Base-by-base conservation (phyloP, 371 early-diverging fungal species). In the Actinomortierella ambigua region DNA sequence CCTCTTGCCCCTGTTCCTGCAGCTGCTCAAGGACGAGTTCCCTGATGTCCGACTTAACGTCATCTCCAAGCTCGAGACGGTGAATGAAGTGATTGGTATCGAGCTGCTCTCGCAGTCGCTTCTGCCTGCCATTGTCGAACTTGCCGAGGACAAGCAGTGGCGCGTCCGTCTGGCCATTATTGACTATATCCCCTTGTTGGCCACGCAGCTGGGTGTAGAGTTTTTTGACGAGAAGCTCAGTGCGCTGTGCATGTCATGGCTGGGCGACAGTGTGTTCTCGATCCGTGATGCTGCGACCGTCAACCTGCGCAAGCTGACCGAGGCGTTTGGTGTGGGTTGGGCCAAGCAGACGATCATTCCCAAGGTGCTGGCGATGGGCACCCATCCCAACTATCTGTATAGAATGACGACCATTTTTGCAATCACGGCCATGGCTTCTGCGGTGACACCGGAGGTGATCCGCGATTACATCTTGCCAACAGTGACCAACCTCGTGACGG, bases 121-220 rank as follows among this genome's bases (percentile, higher is more conserved):
- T 47, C 82, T 99, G 46, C 98, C 98, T 11, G 99, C 99, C 1
- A 98, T 99, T 68, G 93, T 98, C 26, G 97, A 97, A 69, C 83
- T 99, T 44, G 96, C 98, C 44, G 96, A 99, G 80, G 99, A 99
- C 78, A 97, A 97, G 83, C 97, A 97, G 73, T 99, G 99, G 99
- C 94, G 99, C 46, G 97, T 98, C 57, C 94, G 99, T 29, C 79
- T 96, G 62, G 98, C 98, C 3, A 98, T 99, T 63, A 97, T 99
- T 76, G 97, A 97, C 76, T 95, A 97, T 76, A 96, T 97, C 63
- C 99, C 98, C 23, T 83, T 98, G 54, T 87, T 99, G 59, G 96
- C 98, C 6, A 89, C 86, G 48, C 96, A 98, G 77, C 87, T 98
- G 67, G 99, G 99, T 20, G 89, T 92, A 20, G 90, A 86, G 46